Conservation (phyloP, 129 eudicot species). For the Helianthus tuberosus region DNA sequence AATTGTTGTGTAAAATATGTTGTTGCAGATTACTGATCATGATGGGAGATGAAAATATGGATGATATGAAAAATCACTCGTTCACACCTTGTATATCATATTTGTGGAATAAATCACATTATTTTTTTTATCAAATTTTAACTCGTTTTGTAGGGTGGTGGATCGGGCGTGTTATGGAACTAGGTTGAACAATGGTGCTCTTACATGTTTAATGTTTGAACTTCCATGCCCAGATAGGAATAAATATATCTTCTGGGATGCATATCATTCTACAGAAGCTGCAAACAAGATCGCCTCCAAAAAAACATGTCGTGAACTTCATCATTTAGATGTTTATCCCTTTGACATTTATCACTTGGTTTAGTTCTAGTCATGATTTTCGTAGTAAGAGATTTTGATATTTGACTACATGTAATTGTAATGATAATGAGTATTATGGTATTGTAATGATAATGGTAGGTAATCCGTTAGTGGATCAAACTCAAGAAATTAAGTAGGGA, state of each 20-base stretch:
- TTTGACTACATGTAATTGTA: too few species aligned
- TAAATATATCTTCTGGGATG: constrained; percentile 42
- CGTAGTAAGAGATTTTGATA: too few species aligned
- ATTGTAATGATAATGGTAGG: too few species aligned
- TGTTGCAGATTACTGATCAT: constrained; percentile 3
- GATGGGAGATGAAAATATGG: too few species aligned
- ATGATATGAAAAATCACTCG: too few species aligned
- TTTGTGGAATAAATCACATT: too few species aligned
- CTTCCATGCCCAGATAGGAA: constrained; percentile 25
- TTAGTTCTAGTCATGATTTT: background rate
- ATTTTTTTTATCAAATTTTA: too few species aligned
- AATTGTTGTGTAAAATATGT: too few species aligned
- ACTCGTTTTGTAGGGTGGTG: background rate
- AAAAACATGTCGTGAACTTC: constrained; percentile 8
- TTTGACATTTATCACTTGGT: constrained; percentile 29
- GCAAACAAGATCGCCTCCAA: constrained; percentile 32
- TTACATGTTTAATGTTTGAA: constrained; percentile 19
- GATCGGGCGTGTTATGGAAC: constrained; percentile 35
- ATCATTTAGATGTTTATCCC: constrained; percentile 17
- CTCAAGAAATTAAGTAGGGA: too few species aligned
- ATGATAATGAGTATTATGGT: too few species aligned
- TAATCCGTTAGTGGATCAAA: too few species aligned
- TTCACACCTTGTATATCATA: too few species aligned
- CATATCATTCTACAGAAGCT: constrained; percentile 37
- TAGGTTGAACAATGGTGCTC: constrained; percentile 30